Evolutionary conservation across 2,329 filamentous ascomycete genomes (phyloP), one percentile per base, ranked within the genome.

Genomic region (Diplodia scrobiculata): DNA sequence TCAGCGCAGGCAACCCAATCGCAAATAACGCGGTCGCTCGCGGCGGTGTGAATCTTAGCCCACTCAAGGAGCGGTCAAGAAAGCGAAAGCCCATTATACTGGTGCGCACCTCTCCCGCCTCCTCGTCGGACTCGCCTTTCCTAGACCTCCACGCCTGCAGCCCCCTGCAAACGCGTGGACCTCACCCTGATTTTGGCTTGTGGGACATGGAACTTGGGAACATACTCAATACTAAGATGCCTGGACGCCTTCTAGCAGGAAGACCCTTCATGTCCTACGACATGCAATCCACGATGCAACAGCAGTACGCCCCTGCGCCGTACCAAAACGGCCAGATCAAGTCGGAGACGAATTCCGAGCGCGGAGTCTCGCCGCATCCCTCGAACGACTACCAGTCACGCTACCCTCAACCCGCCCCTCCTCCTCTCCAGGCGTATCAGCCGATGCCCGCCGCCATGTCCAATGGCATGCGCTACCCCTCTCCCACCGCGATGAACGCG

Each of bases 271-370:
- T 71, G 66, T 68, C 68, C 59, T 78, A 74, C 75, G 72, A 70
- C 63, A 79, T 79, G 77, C 77, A 78, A 68, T 77, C 79, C 73
- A 72, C 74, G 32, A 79, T 79, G 77, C 77, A 78, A 70, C 76
- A 73, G 69, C 77, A 77, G 68, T 81, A 79, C 68, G 79, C 80
- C 54, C 81, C 81, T 71, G 77, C 81, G 66, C 79, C 80, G 72
- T 77, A 82, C 77, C 75, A 79, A 69, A 80, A 80, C 72, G 78
- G 77, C 72, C 76, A 80, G 74, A 83, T 83, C 77, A 83, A 83
- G 70, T 85, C 84, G 63, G 84, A 85, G 75, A 86, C 81, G 75
- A 84, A 84, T 73, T 84, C 84, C 67, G 85, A 87, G 71, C 84
- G 84, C 68, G 84, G 82, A 70, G 79, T 83, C 69, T 82, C 84